phyloP scores from a whole-genome alignment of 495 filamentous ascomycete genomes.

The Lophiostoma macrostomum region DNA sequence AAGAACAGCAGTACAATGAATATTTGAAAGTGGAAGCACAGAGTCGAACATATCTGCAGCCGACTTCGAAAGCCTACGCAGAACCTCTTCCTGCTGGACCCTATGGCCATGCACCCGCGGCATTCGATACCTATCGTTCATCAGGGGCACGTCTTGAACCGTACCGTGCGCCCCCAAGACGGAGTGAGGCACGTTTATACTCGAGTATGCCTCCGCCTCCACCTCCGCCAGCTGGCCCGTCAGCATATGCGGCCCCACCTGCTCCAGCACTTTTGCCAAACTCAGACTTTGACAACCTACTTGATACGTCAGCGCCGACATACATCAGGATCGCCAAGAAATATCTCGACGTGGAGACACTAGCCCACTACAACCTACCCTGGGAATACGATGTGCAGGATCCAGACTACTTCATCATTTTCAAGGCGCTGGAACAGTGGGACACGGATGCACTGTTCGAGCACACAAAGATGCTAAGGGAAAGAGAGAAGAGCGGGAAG shows the following conservation, averaged over 20 bases:
- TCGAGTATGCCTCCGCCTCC: no score
- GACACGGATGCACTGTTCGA: constrained; percentile 14
- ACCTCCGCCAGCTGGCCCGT: no score
- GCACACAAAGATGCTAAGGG: constrained; percentile 16
- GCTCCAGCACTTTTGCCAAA: not conserved
- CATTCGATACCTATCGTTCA: no score
- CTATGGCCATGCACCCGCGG: no score
- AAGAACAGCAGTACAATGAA: not conserved
- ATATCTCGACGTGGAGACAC: constrained; percentile 5
- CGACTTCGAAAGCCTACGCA: no score
- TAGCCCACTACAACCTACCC: constrained; percentile 12
- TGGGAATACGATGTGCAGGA: constrained; percentile 23
- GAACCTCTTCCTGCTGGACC: no score
- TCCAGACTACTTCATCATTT: constrained; percentile 13
- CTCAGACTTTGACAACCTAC: not conserved
- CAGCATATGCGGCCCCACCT: not conserved
- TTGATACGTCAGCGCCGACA: not conserved
- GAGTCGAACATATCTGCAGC: no score
- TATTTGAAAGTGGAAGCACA: not conserved
- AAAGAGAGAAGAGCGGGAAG: not conserved
- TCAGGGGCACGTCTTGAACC: no score
- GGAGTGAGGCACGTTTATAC: no score
- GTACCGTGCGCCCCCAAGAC: not conserved
- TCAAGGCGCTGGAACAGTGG: not conserved
- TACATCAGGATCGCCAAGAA: not conserved